Percentiles rank a stretch among this genome's conserved stretches.
These are phyloP conservation scores for Mycena filopes DNA, from an alignment of 768 basidiomycete species.

Conservation along the genomic window DNA sequence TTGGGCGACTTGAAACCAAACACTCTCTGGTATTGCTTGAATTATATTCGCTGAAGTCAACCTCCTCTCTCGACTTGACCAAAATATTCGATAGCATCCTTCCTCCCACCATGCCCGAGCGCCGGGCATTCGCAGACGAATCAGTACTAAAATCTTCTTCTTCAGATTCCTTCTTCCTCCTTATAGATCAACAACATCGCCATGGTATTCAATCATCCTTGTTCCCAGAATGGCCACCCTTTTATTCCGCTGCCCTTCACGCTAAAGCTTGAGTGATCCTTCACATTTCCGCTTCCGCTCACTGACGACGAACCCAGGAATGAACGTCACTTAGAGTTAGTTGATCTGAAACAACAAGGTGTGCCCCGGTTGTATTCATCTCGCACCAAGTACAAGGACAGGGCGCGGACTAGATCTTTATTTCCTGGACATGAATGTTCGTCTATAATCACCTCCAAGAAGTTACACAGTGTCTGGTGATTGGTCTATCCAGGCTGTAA, in stretches of 20 bases:
- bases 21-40: too few species aligned
- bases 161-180: neutral
- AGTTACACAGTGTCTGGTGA: too few species aligned
- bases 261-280: neutral
- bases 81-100: too few species aligned
- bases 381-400: too few species aligned
- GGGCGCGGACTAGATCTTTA: neutral
- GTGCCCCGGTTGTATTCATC: slow-evolving; percentile 22
- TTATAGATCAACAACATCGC: neutral
- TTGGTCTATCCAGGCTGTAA: too few species aligned
- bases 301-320: neutral
- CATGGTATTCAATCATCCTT: neutral
- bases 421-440: slow-evolving; percentile 8
- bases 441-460: too few species aligned
- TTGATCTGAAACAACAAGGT: neutral
- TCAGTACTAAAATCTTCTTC: too few species aligned
- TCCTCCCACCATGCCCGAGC: slow-evolving; percentile 16
- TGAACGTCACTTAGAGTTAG: neutral
- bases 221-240: slow-evolving; percentile 21
- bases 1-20: too few species aligned
- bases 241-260: slow-evolving; percentile 3
- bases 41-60: too few species aligned
- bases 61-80: too few species aligned
- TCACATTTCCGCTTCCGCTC: slow-evolving; percentile 3
- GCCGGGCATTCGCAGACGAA: too few species aligned